Conservation (phyloP, 1,284 basidiomycete genomes). For the Sanghuangporus baumii region DNA sequence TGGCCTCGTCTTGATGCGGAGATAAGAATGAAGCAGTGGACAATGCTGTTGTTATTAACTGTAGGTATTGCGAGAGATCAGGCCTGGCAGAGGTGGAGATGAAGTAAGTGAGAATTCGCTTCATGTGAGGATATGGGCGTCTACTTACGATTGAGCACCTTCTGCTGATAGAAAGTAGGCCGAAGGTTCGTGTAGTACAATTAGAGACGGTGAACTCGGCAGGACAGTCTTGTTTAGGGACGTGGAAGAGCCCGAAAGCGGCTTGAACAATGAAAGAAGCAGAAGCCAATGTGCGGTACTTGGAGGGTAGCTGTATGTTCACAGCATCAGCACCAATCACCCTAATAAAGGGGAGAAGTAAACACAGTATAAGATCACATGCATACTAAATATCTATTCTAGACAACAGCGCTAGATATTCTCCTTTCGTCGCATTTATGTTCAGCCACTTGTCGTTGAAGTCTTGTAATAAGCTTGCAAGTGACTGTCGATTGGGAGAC, state of each 20-base stretch:
- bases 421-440: conserved; percentile 40
- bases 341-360: neutral
- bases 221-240: conserved; percentile 31
- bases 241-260: conserved; percentile 7
- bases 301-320: conserved; percentile 53
- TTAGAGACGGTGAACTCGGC: conserved; percentile 40
- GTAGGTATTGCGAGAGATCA: conserved; percentile 45
- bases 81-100: conserved; percentile 18
- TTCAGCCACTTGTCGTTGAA: conserved; percentile 54
- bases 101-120: neutral
- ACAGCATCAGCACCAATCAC: neutral
- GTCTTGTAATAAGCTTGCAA: conserved; percentile 38
- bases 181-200: conserved; percentile 63
- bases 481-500: conserved; percentile 39
- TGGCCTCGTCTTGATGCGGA: conserved; percentile 22
- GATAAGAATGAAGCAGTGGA: conserved; percentile 31
- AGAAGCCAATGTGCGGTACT: conserved; percentile 52
- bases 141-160: conserved; percentile 8
- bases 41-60: conserved; percentile 39
- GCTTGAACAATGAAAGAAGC: conserved; percentile 45
- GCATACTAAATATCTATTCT: conserved; percentile 52
- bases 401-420: conserved; percentile 34
- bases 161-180: conserved; percentile 41
- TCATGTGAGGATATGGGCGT: neutral
- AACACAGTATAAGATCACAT: conserved; percentile 12